Evolutionary conservation across 2,329 filamentous ascomycete genomes (phyloP), one percentile per base, ranked within the genome.

Genomic region (Ascochyta pisi): DNA sequence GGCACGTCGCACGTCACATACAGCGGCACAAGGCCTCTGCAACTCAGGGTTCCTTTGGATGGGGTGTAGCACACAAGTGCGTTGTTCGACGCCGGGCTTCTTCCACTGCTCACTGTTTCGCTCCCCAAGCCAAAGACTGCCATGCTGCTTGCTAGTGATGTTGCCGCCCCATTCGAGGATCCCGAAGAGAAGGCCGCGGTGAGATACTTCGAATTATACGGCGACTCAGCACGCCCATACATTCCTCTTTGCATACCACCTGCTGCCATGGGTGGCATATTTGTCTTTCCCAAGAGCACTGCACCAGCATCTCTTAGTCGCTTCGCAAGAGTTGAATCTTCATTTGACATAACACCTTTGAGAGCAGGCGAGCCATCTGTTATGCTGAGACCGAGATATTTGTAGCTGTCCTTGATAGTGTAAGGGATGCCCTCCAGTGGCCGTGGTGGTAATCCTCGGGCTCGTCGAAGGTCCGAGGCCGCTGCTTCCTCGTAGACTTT

Each of bases 261-360:
- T 22, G 81, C 79, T 10, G 84, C 84, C 82, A 86, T 85, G 0
- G 84, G 81, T 0, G 82, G 84, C 80, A 86, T 84, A 52, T 86
- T 87, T 0, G 84, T 85, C 40, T 80, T 78, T 0, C 84, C 85
- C 0, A 85, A 72, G 19, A 84, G 67, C 0, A 85, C 73, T 0
- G 78, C 82, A 1, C 83, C 83, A 1, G 82, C 81, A 26, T 77
- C 72, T 4, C 79, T 75, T 6, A 87, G 71, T 9, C 73, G 70
- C 10, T 76, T 62, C 0, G 83, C 82, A 6, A 81, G 79, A 3
- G 80, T 81, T 1, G 83, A 82, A 65, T 87, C 83, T 40, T 82
- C 77, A 7, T 76, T 80, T 0, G 84, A 78, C 2, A 81, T 61
- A 0, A 87, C 65, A 7, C 80, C 65, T 29, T 77, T 64, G 50